Evolutionary conservation across 768 basidiomycete species (phyloP), one percentile per base, ranked within the genome.

Genomic region (Auriscalpium orientale): DNA sequence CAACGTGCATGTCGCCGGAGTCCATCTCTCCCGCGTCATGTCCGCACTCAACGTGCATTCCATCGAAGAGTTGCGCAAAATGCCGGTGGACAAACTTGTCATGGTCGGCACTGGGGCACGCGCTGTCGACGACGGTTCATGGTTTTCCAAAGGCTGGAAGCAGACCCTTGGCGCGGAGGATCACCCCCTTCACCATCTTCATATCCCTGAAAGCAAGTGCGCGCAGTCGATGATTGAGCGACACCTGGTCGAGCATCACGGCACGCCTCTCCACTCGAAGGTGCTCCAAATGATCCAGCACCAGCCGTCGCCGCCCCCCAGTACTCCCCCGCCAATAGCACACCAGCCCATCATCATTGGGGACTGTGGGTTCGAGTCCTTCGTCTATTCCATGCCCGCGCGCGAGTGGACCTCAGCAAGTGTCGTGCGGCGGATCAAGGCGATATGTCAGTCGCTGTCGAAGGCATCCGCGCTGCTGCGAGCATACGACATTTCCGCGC

Each of bases 331-430:
- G 49, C 45, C 53, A 22, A n/a, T 48, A 40, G 56, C 59, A 47
- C 59, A 64, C 46, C 87, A 91, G 58, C 85, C 87, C 1, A 72
- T 91, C 54, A 82, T 91, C 57, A 85, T 91, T 49, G 89, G 89
- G 8, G 89, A 91, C 67, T 82, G 80, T 49, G 75, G 78, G 21
- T 79, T 74, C 56, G 85, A 89, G 60, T 81, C 84, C 11, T 74
- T 82, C 49, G 74, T 82, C 10, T 87, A 86, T 85, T 77, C 81
- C 0, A 63, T 71, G 3, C 73, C 82, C 13, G 78, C 79, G 2
- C 85, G 82, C 6, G 66, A 77, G 6, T 91, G 89, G 89, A 80
- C 79, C 1, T 71, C 83, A 0, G 62, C 77, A 0, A 81, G 77
- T 40, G 82, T 83, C 55, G 79, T 82, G 40, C 81, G 86, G 49